Base-by-base conservation (phyloP, 768 basidiomycete genomes). In the Phylloporus sp. region DNA sequence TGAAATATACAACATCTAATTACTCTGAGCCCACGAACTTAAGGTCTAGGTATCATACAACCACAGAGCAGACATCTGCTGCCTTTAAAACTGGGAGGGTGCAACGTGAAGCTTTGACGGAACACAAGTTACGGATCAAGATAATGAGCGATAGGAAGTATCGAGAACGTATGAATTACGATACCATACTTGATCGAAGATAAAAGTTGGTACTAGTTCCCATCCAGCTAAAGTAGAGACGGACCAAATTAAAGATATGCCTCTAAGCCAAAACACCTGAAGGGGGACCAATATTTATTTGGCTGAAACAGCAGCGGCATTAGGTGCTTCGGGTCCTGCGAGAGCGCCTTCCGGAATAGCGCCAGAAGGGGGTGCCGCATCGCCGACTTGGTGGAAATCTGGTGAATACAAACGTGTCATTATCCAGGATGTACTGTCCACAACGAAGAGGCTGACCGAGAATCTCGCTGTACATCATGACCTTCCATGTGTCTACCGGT, bases 401-500 rank as follows among this genome's bases (percentile, higher is more conserved):
- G 49, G 36, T 32, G 39, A 36, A 12, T 13, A 23, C 9, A n/a
- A 40, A 18, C 27, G 11, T 7, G 22, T 54, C 20, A 56, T 32
- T 34, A n/a, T n/a, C n/a, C n/a, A n/a, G 22, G 16, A 49, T n/a
- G 32, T 42, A 15, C 31, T 13, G 18, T 41, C 11, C 18, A 6
- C 11, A 29, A n/a, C 9, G 22, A 44, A 24, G 22, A 45, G 16
- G 71, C 86, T 56, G 63, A 93, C 94, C 93, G 12, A 97, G 77
- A 57, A 97, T 98, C 72, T 99, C 95, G 62, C 86, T 89, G 76
- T 98, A 98, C 95, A 99, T 99, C 97, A 99, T 99, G 66, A 97
- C 95, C 73, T 97, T 98, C 97, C 97, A 99, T 1, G 92, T 95
- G 64, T 99, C 97, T 11, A 98, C 90, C 0, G 97, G 97, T 40